Evolutionary conservation across 106 monocot genomes (phyloP).

Genomic region (Dioscorea alata): DNA sequence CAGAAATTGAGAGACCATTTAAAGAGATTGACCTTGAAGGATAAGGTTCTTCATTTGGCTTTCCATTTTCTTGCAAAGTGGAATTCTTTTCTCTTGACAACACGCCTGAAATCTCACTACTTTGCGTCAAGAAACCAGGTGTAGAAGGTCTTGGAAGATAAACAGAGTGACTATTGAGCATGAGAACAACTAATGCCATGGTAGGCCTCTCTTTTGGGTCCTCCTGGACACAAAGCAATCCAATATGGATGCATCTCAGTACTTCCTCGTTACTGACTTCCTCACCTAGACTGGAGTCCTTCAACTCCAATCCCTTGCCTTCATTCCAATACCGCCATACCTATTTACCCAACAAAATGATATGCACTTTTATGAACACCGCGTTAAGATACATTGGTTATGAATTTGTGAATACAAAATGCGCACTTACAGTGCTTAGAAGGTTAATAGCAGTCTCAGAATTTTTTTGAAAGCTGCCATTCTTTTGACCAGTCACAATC

Average conservation of each 20-base stretch:
- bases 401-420: too few relatives aligned
- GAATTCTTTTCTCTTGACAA: too few relatives aligned
- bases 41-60: not conserved
- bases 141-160: slow-evolving; percentile 12
- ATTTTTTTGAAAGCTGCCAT: not conserved
- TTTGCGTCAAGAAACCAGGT: slow-evolving; percentile 5
- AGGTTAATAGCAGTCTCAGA: not conserved
- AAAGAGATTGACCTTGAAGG: not conserved
- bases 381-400: too few relatives aligned
- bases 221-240: slow-evolving; percentile 36
- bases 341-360: too few relatives aligned
- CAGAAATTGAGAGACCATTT: not conserved
- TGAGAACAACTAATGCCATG: slow-evolving; percentile 25
- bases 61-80: too few relatives aligned
- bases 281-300: slow-evolving; percentile 15
- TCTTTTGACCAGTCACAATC: slow-evolving; percentile 3
- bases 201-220: slow-evolving; percentile 27
- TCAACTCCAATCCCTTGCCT: slow-evolving; percentile 6
- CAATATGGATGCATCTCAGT: slow-evolving; percentile 33
- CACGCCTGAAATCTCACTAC: too few relatives aligned
- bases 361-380: too few relatives aligned
- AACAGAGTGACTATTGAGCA: slow-evolving; percentile 15
- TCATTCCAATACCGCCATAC: slow-evolving; percentile 5
- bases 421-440: slow-evolving; percentile 1
- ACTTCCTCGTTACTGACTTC: slow-evolving; percentile 2